A percentile compares a stretch with the other conserved stretches of the same genome.
Conservation (phyloP, 2,329 filamentous ascomycete genomes). For the Albophoma yamanashiensis region DNA sequence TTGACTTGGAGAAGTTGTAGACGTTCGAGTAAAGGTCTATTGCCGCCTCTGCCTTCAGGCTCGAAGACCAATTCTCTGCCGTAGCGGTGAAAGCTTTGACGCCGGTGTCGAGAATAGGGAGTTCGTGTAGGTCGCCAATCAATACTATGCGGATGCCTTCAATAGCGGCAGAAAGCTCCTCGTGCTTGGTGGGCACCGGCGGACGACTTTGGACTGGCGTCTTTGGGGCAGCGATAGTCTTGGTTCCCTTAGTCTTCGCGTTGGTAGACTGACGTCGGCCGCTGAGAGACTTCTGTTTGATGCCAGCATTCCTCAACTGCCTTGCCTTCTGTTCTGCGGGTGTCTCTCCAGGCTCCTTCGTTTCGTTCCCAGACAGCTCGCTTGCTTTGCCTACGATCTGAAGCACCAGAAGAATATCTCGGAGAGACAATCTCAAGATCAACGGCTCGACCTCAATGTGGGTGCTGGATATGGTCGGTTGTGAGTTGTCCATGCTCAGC, state of each 20-base stretch:
- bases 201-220: constrained; percentile 6
- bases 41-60: constrained; percentile 76
- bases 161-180: constrained; percentile 77
- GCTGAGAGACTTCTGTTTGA: constrained; percentile 47
- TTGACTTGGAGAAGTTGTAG: constrained; percentile 98
- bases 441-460: constrained; percentile 84
- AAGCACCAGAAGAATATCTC: constrained; percentile 87
- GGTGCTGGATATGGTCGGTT: constrained; percentile 60
- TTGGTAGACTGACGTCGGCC: constrained; percentile 43
- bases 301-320: constrained; percentile 36
- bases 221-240: constrained; percentile 21
- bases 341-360: constrained; percentile 27
- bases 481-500: constrained; percentile 68
- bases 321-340: constrained; percentile 43
- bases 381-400: constrained; percentile 88
- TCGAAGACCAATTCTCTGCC: constrained; percentile 84
- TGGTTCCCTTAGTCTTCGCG: constrained; percentile 28
- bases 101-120: constrained; percentile 88
- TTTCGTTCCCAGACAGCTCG: constrained; percentile 64
- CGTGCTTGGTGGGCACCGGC: constrained; percentile 26
- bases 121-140: constrained; percentile 90
- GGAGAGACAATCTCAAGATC: constrained; percentile 78
- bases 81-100: constrained; percentile 81
- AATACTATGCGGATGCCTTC: constrained; percentile 86
- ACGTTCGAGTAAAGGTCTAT: constrained; percentile 93